Base-by-base conservation (phyloP, 768 basidiomycete species). In the Boletus bicolor region DNA sequence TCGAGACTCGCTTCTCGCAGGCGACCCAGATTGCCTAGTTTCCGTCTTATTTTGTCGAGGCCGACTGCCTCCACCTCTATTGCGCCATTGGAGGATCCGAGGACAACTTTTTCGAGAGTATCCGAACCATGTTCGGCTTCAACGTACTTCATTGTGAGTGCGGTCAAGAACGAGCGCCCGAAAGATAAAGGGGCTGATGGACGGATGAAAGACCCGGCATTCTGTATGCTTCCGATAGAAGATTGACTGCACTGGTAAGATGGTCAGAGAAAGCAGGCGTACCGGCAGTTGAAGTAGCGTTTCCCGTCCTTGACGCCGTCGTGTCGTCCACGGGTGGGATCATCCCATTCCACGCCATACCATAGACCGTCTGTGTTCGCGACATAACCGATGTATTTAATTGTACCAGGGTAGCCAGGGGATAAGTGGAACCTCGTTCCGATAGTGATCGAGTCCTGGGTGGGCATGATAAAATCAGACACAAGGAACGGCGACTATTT, bases 291-390 rank as follows among this genome's bases (percentile, higher is more conserved):
- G 69, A 98, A 98, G 72, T 96, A 94, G 39, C 77, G 79, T 58
- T 77, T 81, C 45, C 84, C 87, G 60, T 91, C 84, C 66, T 92
- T 90, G 60, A 77, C 68, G 7, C 96, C 96, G 62, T 89, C 83
- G 68, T 98, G 94, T 69, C 89, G 95, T 28, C 96, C 96, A 54
- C 93, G 82, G 8, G 69, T 56, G 19, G 85, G 80, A 64, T 93
- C 86, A 66, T 98, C 96, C 91, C 95, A 98, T 73, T 98, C 96
- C 45, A 98, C 82, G n/a, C 96, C 96, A n/a, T 94, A 78, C 95
- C 95, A 98, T 12, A 72, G 62, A 4, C 89, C 91, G 4, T 72
- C 64, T 0, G 89, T 84, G 14, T 79, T 79, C 17, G 82, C 74
- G 19, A 95, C 84, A 1, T 69, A 59, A 2, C 93, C 93, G 14